These are phyloP conservation scores for Aegle marmelos DNA, from an alignment of 345 rosid species.

Conservation along the genomic window DNA sequence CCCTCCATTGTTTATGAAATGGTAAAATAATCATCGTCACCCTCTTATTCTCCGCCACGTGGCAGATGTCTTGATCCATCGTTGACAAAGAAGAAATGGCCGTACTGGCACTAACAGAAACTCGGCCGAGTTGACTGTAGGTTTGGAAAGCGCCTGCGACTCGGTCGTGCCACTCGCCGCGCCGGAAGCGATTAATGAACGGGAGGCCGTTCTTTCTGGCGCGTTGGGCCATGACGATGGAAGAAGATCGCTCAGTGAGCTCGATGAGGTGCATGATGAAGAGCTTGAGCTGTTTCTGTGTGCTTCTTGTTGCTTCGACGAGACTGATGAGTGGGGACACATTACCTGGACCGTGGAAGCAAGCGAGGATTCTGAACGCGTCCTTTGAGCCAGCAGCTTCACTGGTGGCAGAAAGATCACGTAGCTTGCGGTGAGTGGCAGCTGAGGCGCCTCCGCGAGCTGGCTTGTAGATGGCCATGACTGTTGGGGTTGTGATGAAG, in stretches of 20 bases:
- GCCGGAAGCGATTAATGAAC: constrained; percentile 49
- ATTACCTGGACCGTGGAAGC: constrained; percentile 65
- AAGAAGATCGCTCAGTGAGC: constrained; percentile 76
- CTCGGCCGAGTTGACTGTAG: constrained; percentile 67
- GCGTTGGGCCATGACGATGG: constrained; percentile 70
- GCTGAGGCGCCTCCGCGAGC: constrained; percentile 33
- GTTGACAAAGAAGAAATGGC: constrained; percentile 57
- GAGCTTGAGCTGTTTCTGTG: constrained; percentile 55
- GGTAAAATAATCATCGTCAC: constrained; percentile 64
- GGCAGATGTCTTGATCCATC: constrained; percentile 83
- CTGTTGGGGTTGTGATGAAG: constrained; percentile 74
- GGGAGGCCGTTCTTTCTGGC: constrained; percentile 69
- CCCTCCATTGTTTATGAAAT: constrained; percentile 69
- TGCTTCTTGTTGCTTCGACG: constrained; percentile 62
- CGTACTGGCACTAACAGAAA: constrained; percentile 58
- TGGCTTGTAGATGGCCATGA: constrained; percentile 71
- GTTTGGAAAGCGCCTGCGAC: constrained; percentile 62
- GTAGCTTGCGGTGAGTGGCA: constrained; percentile 43
- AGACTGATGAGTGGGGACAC: constrained; percentile 61
- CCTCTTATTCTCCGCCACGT: constrained; percentile 65
- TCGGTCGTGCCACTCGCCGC: constrained; percentile 54
- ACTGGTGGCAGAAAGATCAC: constrained; percentile 36
- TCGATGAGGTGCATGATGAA: constrained; percentile 75
- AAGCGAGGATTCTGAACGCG: constrained; percentile 62
- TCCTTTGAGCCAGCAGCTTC: constrained; percentile 31